Evolutionary conservation across 345 rosid genomes (phyloP).

Genomic region (Gossypium anomalum): DNA sequence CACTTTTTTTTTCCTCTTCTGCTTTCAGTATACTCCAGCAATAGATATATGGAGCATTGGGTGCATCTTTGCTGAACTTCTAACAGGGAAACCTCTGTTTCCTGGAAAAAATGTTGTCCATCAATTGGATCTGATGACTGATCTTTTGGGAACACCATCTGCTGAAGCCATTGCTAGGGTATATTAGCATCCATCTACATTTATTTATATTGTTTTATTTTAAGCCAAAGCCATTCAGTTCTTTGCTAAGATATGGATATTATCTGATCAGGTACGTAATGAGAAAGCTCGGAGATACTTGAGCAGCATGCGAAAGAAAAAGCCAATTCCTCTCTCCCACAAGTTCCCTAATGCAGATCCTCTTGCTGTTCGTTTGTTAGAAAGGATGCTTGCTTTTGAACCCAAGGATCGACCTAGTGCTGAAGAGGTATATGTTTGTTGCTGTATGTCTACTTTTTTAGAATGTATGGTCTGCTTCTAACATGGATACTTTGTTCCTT

Average conservation of each 20-base stretch:
- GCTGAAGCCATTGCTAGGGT: constrained; percentile 94
- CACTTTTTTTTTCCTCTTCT: constrained; percentile 13
- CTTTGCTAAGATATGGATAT: constrained; percentile 22
- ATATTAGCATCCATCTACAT: constrained; percentile 18
- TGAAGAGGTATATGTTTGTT: constrained; percentile 57
- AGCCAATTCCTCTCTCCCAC: constrained; percentile 69
- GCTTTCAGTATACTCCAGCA: constrained; percentile 86
- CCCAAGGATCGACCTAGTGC: constrained; percentile 86
- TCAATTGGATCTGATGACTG: constrained; percentile 94
- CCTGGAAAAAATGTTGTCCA: constrained; percentile 98
- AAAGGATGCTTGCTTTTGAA: constrained; percentile 92
- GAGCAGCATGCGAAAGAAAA: constrained; percentile 93
- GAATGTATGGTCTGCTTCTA: constrained; percentile 14
- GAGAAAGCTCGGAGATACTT: constrained; percentile 95
- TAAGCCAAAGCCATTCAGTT: not conserved
- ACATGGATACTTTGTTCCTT: constrained; percentile 16
- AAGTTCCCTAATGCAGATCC: constrained; percentile 94
- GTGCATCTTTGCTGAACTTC: constrained; percentile 91
- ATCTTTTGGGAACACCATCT: constrained; percentile 87
- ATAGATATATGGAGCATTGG: constrained; percentile 98
- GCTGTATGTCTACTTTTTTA: not conserved
- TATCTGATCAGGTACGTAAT: constrained; percentile 67
- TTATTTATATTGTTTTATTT: not conserved
- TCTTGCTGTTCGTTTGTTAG: constrained; percentile 82
- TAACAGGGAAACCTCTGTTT: constrained; percentile 92